Base-by-base conservation (phyloP, 441 rosid species). In the Raphanus hybrid region DNA sequence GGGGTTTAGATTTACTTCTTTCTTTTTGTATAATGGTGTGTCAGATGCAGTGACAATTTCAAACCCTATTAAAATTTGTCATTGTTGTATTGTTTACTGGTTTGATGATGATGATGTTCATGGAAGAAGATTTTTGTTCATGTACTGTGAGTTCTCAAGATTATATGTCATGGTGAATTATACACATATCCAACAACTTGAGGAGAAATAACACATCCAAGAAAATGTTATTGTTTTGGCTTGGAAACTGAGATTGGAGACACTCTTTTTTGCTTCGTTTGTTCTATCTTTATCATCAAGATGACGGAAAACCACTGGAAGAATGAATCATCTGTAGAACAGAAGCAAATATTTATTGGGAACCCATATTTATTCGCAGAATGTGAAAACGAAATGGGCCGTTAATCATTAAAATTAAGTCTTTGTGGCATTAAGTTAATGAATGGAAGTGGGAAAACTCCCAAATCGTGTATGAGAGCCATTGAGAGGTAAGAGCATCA, bases 11-110 rank as follows among this genome's bases (percentile, higher is more conserved):
- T 43, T 64, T 23, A 43, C 39, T 45, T 45, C 39, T 2, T 78
- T 45, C 60, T 6, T 11, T 37, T 60, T 67, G 64, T 72, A 35
- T 50, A 67, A 66, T 78, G 59, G 64, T 77, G 71, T 69, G 62
- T 62, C 52, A 50, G 64, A 68, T 55, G 29, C 55, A 26, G 20
- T 65, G 32, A 48, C 77, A 35, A 64, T 23, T 57, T 77, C 67
- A 43, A 43, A 43, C n/a, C n/a, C 5, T 3, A 4, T 23, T 23
- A 29, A 29, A 29, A 29, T 41, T 3, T 41, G 48, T 41, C 48
- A 16, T 35, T 35, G 39, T 35, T 35, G 39, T 35, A 35, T 41
- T 41, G 48, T 41, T 41, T 41, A 41, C 48, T 41, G 12, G 48
- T 35, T 35, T 35, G n/a, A n/a, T 35, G 39, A 35, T 35, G 39